Conservation (phyloP, 1,284 basidiomycete species). For the Heterobasidion irregulare region DNA sequence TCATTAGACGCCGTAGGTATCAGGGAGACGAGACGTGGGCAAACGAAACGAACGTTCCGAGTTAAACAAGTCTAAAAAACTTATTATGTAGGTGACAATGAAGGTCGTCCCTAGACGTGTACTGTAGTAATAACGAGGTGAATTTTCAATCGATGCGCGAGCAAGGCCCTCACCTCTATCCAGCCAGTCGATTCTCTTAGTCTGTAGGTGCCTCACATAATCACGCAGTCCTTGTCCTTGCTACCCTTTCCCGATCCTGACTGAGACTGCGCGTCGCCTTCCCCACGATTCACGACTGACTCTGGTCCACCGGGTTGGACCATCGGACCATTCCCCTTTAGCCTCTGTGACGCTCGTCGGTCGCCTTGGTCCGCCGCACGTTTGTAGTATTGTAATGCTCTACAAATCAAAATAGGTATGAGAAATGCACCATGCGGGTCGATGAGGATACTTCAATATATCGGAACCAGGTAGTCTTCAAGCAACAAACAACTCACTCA, state of each 20-base stretch:
- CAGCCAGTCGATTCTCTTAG: background rate
- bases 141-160: background rate
- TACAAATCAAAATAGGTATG: conserved; percentile 18
- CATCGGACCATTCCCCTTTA: conserved; percentile 57
- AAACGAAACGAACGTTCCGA: no score
- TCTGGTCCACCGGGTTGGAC: conserved; percentile 51
- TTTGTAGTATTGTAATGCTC: conserved; percentile 81
- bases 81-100: no score
- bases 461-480: background rate
- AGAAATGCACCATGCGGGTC: conserved; percentile 17
- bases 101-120: no score
- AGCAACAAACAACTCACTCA: conserved; percentile 34
- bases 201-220: conserved; percentile 55
- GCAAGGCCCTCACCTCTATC: background rate
- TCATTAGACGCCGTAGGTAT: no score
- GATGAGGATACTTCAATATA: background rate
- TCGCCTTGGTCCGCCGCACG: conserved; percentile 91
- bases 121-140: background rate
- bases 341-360: conserved; percentile 83
- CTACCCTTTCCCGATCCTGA: conserved; percentile 25
- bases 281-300: conserved; percentile 46
- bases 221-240: conserved; percentile 72
- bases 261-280: conserved; percentile 27
- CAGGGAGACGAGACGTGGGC: no score
- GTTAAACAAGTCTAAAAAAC: no score